A percentile compares a stretch with the other conserved stretches of the same genome.
Evolutionary conservation across 2,329 filamentous ascomycete species (phyloP).

Genomic region (Monilinia aucupariae): DNA sequence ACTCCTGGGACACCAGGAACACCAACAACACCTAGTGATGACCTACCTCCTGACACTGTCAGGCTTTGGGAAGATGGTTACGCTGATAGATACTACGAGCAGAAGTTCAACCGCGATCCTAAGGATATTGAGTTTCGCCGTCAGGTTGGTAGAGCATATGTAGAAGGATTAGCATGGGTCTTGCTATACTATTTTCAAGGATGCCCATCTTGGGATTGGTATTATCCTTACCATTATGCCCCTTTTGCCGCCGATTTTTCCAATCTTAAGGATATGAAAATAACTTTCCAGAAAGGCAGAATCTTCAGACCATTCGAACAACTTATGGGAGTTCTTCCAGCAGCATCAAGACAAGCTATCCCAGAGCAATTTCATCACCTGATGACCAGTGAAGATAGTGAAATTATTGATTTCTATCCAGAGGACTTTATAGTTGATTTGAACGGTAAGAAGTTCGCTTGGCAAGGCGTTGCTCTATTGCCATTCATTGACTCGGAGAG

Average conservation of each 20-base stretch:
- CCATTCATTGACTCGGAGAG: conserved; percentile 95
- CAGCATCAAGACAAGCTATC: conserved; percentile 85
- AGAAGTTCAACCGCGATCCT: conserved; percentile 84
- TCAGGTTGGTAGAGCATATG: conserved; percentile 84
- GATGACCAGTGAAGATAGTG: conserved; percentile 82
- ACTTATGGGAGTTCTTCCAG: conserved; percentile 94
- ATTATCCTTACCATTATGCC: conserved; percentile 97
- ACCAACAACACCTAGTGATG: conserved; percentile 43
- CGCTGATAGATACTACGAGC: conserved; percentile 90
- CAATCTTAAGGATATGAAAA: conserved; percentile 70
- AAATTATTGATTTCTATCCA: conserved; percentile 97
- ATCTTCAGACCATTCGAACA: conserved; percentile 94
- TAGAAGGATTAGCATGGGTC: conserved; percentile 93
- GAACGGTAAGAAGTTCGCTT: conserved; percentile 97
- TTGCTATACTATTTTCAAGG: conserved; percentile 96
- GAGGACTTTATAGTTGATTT: conserved; percentile 89
- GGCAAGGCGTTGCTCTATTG: conserved; percentile 90
- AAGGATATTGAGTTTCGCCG: conserved; percentile 81
- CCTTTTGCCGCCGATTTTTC: conserved; percentile 95
- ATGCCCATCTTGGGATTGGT: conserved; percentile 98
- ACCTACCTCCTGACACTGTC: conserved; percentile 71
- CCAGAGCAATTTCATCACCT: conserved; percentile 82
- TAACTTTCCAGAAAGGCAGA: conserved; percentile 76
- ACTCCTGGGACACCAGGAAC: conserved; percentile 44
- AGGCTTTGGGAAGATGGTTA: conserved; percentile 94